Conservation (phyloP, 2,329 filamentous ascomycete species). For the Claviceps sp. region DNA sequence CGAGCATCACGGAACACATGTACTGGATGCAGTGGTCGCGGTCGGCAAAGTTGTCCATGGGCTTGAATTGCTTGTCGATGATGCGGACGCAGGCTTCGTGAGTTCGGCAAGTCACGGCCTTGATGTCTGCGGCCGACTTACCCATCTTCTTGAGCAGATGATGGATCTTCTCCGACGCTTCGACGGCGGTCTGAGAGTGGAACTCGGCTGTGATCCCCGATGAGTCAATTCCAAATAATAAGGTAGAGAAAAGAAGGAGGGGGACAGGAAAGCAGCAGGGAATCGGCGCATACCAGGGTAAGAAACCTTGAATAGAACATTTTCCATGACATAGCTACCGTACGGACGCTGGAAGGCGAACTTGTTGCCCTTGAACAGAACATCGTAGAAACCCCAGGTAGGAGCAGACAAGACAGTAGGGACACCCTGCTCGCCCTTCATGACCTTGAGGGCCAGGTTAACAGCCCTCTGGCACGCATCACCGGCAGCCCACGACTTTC, state of each 20-base stretch:
- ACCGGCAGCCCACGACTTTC: constrained; percentile 97
- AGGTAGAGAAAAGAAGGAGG: neutral
- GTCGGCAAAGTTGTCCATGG: constrained; percentile 99
- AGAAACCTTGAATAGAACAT: constrained; percentile 98
- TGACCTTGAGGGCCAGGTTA: constrained; percentile 79
- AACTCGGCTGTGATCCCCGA: constrained; percentile 54
- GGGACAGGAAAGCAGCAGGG: neutral
- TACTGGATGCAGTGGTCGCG: constrained; percentile 99
- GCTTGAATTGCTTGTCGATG: constrained; percentile 99
- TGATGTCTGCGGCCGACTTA: constrained; percentile 89
- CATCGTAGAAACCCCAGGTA: constrained; percentile 97
- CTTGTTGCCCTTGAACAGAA: constrained; percentile 88
- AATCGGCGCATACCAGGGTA: constrained; percentile 65
- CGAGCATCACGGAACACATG: constrained; percentile 95
- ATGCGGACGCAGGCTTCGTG: constrained; percentile 98
- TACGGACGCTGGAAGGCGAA: constrained; percentile 95
- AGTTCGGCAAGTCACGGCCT: constrained; percentile 83
- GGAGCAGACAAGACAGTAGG: constrained; percentile 87
- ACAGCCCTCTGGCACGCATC: constrained; percentile 95
- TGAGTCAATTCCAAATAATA: neutral
- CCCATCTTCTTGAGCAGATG: constrained; percentile 68
- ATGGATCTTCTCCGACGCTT: constrained; percentile 82
- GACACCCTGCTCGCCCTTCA: constrained; percentile 81
- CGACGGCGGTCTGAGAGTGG: constrained; percentile 96
- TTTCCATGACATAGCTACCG: constrained; percentile 99